Base-by-base conservation (phyloP, 768 basidiomycete genomes). In the Boletus coccyginus region DNA sequence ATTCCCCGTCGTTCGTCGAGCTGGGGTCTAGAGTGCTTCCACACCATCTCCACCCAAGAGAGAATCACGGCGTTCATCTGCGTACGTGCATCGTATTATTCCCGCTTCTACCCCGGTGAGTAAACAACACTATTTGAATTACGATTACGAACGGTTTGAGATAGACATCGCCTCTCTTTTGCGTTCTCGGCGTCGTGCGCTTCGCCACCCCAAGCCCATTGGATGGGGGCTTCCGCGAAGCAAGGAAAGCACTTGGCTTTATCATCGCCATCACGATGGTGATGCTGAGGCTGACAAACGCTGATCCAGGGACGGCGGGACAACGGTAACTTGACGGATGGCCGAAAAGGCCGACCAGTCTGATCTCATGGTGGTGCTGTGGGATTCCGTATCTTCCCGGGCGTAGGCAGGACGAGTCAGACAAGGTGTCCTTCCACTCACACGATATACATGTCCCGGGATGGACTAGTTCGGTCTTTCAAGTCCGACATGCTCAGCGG, bases 181-280 rank as follows among this genome's bases (percentile, higher is more conserved):
- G 10, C 21, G 21, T 59, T 46, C 47, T 29, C n/a, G 27, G 21
- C 42, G 16, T 36, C 12, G 13, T 3, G 17, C 17, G 24, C 21
- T 32, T 45, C 12, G 40, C 16, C 54, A 32, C 21, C n/a, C 21
- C 13, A 43, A 17, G 12, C 33, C 29, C 11, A 35, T 33, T 29
- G 42, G 42, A 11, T 19, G 38, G 38, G 27, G 17, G 35, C n/a
- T 27, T 68, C 66, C 66, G 66, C 55, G 57, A 66, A 68, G 53
- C 55, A 59, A 63, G 66, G 66, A 55, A 9, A 39, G 50, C 58
- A 38, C 19, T 49, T 35, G 46, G 52, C 14, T 43, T 56, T 46
- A 17, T 43, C 24, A 47, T 52, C 60, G 21, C 45, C 52, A 59
- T 55, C 52, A 51, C 45, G 58, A 65, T 60, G 44, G 0, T 13